phyloP scores from a whole-genome alignment of 495 filamentous ascomycete species.

The Neurospora sp. region DNA sequence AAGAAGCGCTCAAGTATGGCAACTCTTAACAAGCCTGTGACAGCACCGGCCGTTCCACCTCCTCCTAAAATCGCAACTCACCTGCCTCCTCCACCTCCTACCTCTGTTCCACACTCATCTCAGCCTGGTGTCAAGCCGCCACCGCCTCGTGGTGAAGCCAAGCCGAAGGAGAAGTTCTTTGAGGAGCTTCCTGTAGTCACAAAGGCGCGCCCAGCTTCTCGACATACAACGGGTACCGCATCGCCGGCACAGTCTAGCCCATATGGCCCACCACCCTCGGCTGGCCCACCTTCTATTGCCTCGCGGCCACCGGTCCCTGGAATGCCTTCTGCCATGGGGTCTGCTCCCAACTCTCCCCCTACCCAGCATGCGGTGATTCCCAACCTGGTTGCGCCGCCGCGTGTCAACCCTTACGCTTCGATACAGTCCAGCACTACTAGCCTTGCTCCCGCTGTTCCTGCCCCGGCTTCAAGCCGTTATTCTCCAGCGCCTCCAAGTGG shows the following conservation, averaged over 20 bases:
- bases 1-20: conserved; percentile 43
- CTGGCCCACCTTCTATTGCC: conserved; percentile 20
- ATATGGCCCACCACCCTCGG: conserved; percentile 18
- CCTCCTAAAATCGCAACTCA: conserved; percentile 52
- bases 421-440: conserved; percentile 30
- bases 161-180: conserved; percentile 56
- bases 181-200: conserved; percentile 70
- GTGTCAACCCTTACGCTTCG: conserved; percentile 52
- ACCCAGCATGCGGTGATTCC: conserved; percentile 18
- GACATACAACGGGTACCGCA: conserved; percentile 23
- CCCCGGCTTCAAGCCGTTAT: conserved; percentile 39
- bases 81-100: conserved; percentile 23
- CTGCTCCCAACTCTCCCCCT: conserved; percentile 6
- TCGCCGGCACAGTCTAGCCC: conserved; percentile 30
- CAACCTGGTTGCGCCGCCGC: conserved; percentile 44
- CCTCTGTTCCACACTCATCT: conserved; percentile 23
- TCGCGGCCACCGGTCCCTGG: conserved; percentile 13
- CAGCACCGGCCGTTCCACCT: conserved; percentile 26
- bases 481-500: conserved; percentile 47
- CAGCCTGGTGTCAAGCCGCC: conserved; percentile 17
- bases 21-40: conserved; percentile 19
- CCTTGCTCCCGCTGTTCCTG: conserved; percentile 32
- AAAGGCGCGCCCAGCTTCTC: conserved; percentile 43
- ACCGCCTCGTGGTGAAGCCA: conserved; percentile 19
- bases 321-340: conserved; percentile 5